Base-by-base conservation (phyloP, 768 basidiomycete species). In the Leccinum ochraceum region DNA sequence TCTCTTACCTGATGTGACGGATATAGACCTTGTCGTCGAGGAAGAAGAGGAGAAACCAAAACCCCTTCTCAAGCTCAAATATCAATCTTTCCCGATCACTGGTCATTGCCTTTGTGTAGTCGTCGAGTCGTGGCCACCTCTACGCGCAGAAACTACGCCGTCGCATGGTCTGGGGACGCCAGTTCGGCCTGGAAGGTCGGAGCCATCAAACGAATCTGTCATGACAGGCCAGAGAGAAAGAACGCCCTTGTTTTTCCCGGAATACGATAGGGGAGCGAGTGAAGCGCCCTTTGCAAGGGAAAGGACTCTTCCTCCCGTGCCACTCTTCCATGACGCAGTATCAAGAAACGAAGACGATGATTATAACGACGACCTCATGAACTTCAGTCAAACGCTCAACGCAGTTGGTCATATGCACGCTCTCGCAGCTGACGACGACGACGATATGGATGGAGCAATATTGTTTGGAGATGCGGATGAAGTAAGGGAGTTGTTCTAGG, bases 391-490 rank as follows among this genome's bases (percentile, higher is more conserved):
- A 67, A 78, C 83, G 28, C 78, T 94, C 53, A 83, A 83, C 62
- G 76, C 81, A 42, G 78, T 80, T 14, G 85, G 85, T 16, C 83
- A 84, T 50, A 76, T 80, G 63, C 78, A 81, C 57, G 78, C 82
- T n/a, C 83, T 83, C 1, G 81, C 80, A n/a, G 80, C 78, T 10
- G 85, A 88, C 24, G 89, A 92, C 57, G 89, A 89, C 30, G 89
- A 92, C 48, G 90, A 89, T 48, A 82, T 88, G 67, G 90, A 91
- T 59, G 86, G 85, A 39, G 83, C 82, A 13, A 81, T 86, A 44
- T 83, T 92, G 46, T 89, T 91, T 63, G 91, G 88, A 11, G 92
- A 94, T 72, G 92, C 92, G 36, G 92, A 94, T 67, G 91, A 94
- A 75, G 76, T 77, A 32, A 82, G 79, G 69, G 87, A 88, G 66